Evolutionary conservation across 805 yeast species (phyloP), one percentile per base, ranked within the genome.

Genomic region (Yamadazyma takamatsuzukensis): DNA sequence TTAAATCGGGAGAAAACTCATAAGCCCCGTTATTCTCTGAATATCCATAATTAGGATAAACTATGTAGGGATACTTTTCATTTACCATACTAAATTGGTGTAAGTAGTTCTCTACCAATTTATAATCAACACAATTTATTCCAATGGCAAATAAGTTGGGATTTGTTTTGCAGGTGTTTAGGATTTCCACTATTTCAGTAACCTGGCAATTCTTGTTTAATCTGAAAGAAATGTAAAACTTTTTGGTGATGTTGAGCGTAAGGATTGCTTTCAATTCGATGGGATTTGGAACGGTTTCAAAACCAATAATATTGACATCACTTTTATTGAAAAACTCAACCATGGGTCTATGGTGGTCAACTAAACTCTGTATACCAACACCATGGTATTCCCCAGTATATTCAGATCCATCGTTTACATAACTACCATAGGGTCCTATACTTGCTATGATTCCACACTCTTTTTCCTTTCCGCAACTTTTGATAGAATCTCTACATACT

Each of bases 401-500:
- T 47, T 85, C 95, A 0, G 81, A 68, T 0, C 88, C 87, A 41
- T 76, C 68, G 18, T 81, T 76, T 22, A 81, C 49, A 43, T 59
- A 76, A 0, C 89, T 83, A 1, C 89, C 94, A 51, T 75, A 85
- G 0, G 95, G 86, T 0, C 95, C 95, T 22, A 83, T 56, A 6
- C 84, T 74, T 2, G 74, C 75, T 6, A 34, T 16, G 6, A 19
- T 19, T 7, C 15, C 16, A 15, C 6, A 8, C n/a, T n/a, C n/a
- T n/a, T n/a, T n/a, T n/a, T n/a, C n/a, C n/a, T 15, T 25, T 6
- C 28, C 28, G 17, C 12, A 10, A 13, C 15, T 15, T 8, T 6
- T 18, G 6, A 25, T 15, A 5, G 28, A 7, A 8, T 19, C 10
- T 11, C 21, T 7, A 8, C 10, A 7, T 13, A 51, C 54, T 16